These are phyloP conservation scores for Tylopilus felleus DNA, from an alignment of 768 basidiomycete species.

Conservation along the genomic window DNA sequence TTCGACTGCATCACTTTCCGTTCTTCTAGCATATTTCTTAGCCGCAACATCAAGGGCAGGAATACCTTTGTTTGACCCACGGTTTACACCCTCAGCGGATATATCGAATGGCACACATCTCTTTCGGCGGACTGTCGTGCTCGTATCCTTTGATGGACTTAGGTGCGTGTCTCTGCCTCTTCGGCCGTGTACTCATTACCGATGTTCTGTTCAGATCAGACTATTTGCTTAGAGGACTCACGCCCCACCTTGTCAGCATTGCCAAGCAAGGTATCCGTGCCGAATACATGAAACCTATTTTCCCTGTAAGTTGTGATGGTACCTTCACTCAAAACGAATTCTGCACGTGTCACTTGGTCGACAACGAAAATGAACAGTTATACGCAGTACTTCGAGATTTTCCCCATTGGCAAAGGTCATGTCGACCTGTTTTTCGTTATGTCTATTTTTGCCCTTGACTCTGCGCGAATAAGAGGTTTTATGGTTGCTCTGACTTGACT, in stretches of 20 bases:
- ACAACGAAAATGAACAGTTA: too few species aligned
- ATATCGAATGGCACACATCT: conserved; percentile 77
- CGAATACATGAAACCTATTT: conserved; percentile 77
- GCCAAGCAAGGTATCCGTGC: conserved; percentile 75
- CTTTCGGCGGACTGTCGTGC: conserved; percentile 73
- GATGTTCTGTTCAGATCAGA: conserved; percentile 49
- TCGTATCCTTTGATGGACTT: conserved; percentile 83
- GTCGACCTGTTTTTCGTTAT: not conserved
- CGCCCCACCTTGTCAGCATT: conserved; percentile 72
- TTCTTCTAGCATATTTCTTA: conserved; percentile 8
- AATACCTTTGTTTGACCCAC: not conserved
- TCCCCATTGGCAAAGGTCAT: not conserved
- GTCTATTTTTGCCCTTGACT: not conserved
- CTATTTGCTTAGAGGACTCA: conserved; percentile 76
- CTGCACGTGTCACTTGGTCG: not conserved
- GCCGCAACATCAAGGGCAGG: not conserved
- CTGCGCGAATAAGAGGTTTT: too few species aligned
- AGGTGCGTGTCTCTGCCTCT: conserved; percentile 2
- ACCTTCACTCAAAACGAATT: not conserved
- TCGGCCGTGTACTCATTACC: not conserved
- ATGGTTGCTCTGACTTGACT: not conserved
- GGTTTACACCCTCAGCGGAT: not conserved
- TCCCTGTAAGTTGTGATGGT: conserved; percentile 56
- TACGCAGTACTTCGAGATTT: too few species aligned
- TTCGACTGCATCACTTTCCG: conserved; percentile 1